Evolutionary conservation across 169 alveolate genomes (phyloP).

Genomic region (Plasmodium malariae): DNA sequence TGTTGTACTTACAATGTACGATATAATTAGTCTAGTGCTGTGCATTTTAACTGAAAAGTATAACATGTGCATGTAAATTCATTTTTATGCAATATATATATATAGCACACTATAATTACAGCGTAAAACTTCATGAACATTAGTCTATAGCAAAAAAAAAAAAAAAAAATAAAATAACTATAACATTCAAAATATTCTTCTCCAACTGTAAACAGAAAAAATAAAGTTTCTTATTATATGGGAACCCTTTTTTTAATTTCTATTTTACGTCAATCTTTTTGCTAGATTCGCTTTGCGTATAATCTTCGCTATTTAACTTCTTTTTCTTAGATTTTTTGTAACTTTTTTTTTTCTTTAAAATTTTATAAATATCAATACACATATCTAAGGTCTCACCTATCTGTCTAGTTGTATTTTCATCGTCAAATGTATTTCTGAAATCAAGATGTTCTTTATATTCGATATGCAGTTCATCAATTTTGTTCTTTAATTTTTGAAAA

Average conservation of each 20-base stretch:
- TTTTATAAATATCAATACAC: conserved; percentile 50
- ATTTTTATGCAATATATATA: too few species aligned
- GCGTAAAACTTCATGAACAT: neutral
- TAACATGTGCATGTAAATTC: too few species aligned
- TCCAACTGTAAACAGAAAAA: too few species aligned
- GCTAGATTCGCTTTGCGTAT: conserved; percentile 13
- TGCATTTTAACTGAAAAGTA: too few species aligned
- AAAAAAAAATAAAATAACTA: neutral
- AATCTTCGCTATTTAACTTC: conserved; percentile 26
- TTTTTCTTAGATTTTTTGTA: conserved; percentile 14
- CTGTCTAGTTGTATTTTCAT: conserved; percentile 64
- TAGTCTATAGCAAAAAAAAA: neutral
- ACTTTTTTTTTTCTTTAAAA: conserved; percentile 26
- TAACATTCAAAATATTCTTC: neutral
- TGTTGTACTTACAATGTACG: too few species aligned
- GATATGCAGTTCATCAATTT: conserved; percentile 48
- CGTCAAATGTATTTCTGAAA: conserved; percentile 68
- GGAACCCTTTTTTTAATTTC: neutral
- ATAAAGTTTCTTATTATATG: too few species aligned
- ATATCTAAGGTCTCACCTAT: conserved; percentile 64
- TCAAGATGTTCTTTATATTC: conserved; percentile 47
- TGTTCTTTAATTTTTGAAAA: conserved; percentile 62
- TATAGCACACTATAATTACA: too few species aligned
- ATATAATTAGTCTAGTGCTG: too few species aligned
- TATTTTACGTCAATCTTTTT: conserved; percentile 39